Evolutionary conservation across 192 early-diverging fungal species (phyloP).

Genomic region (Podila verticillata): DNA sequence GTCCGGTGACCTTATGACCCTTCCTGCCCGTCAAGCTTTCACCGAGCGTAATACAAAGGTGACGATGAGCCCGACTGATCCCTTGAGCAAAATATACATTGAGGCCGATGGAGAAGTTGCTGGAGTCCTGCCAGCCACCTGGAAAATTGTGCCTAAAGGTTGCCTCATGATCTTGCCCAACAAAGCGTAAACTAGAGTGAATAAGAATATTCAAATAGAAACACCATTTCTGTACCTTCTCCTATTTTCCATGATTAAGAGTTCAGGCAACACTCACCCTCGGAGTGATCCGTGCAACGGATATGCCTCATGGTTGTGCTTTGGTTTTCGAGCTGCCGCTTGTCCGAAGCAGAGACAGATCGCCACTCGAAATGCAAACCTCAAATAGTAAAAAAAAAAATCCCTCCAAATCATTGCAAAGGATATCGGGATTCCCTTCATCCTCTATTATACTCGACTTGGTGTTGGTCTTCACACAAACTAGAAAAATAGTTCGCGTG

Average conservation of each 20-base stretch:
- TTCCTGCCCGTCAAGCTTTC: slow-evolving; percentile 34
- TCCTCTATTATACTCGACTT: too few relatives aligned
- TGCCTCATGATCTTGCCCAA: slow-evolving; percentile 34
- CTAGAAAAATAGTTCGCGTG: too few relatives aligned
- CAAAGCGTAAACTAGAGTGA: neutral
- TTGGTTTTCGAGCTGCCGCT: too few relatives aligned
- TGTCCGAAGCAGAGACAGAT: too few relatives aligned
- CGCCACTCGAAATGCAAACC: too few relatives aligned
- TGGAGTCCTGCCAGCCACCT: slow-evolving; percentile 36
- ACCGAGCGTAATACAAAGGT: slow-evolving; percentile 18
- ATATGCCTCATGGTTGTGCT: too few relatives aligned
- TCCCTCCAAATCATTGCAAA: too few relatives aligned
- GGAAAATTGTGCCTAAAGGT: slow-evolving; percentile 26
- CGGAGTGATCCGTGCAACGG: too few relatives aligned
- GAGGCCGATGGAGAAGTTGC: slow-evolving; percentile 44
- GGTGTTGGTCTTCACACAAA: too few relatives aligned
- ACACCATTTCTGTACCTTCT: neutral
- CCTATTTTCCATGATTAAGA: neutral
- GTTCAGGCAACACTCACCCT: too few relatives aligned
- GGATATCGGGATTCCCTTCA: too few relatives aligned
- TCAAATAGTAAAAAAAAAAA: too few relatives aligned
- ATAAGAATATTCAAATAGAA: neutral
- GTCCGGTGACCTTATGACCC: slow-evolving; percentile 26
- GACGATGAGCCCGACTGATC: slow-evolving; percentile 26
- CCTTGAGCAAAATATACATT: slow-evolving; percentile 15